These are phyloP conservation scores for Monosporozyma unispora DNA, from an alignment of 805 yeast species.

Conservation along the genomic window DNA sequence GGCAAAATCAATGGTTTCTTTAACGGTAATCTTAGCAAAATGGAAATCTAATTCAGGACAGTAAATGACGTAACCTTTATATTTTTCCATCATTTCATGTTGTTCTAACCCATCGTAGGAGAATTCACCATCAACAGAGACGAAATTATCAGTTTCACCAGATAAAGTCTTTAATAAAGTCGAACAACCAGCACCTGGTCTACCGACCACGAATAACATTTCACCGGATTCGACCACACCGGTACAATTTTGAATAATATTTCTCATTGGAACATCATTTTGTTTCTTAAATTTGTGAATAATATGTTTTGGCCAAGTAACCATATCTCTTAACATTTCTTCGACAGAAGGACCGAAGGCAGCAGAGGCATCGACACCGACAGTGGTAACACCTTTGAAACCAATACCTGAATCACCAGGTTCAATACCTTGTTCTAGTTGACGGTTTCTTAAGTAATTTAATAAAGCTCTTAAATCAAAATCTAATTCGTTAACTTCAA, in stretches of 20 bases:
- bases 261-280: conserved; percentile 30
- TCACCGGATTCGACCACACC: conserved; percentile 43
- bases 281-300: conserved; percentile 22
- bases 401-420: conserved; percentile 45
- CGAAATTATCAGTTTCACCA: conserved; percentile 37
- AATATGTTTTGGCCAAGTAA: conserved; percentile 23
- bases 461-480: conserved; percentile 39
- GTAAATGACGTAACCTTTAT: conserved; percentile 43
- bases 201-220: conserved; percentile 44
- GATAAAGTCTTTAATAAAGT: conserved; percentile 40
- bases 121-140: conserved; percentile 33
- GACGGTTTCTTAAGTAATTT: conserved; percentile 33
- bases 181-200: conserved; percentile 61
- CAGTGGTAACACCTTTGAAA: conserved; percentile 36
- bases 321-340: conserved; percentile 33
- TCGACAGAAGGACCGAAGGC: conserved; percentile 41
- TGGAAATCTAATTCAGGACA: conserved; percentile 44
- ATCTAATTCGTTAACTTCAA: conserved; percentile 38
- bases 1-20: conserved; percentile 44
- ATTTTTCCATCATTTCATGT: conserved; percentile 38
- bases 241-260: conserved; percentile 34
- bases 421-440: conserved; percentile 38
- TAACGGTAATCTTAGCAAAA: conserved; percentile 43
- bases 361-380: conserved; percentile 45
- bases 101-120: conserved; percentile 43